Evolutionary conservation across 768 basidiomycete genomes (phyloP), one percentile per base, ranked within the genome.

Genomic region (Russula virescens): DNA sequence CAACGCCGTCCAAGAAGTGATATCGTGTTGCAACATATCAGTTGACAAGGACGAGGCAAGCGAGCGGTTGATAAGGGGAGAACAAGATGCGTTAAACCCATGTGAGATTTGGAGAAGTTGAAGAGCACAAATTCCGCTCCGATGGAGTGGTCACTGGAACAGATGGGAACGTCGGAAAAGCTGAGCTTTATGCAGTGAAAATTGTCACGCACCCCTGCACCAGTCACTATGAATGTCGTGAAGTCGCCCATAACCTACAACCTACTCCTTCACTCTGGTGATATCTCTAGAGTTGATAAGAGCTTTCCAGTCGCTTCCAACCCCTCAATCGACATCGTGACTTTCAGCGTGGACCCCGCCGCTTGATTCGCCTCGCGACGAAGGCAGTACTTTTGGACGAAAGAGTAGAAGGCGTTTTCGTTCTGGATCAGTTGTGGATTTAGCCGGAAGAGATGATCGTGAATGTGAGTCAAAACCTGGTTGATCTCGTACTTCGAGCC

Each of bases 221-320:
- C 49, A 13, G 25, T 13, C 7, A 19, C 48, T 16, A 16, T 55
- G 18, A 61, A 50, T 1, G 19, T 8, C 2, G 28, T 5, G 14
- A 62, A 46, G 49, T 56, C 49, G 5, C 31, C 48, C 40, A n/a
- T n/a, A n/a, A n/a, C n/a, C n/a, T n/a, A 13, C 19, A 14, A 62
- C 49, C 28, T 28, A 34, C 4, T 26, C 19, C 18, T 38, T 21
- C 2, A 62, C 61, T 16, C 42, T 43, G 26, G 21, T 62, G 55
- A 56, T 62, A 56, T 21, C 19, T 2, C 61, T 55, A 62, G 26
- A 62, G 55, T 26, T 56, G 48, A n/a, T 62, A n/a, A 45, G 28
- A 56, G 43, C 40, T 51, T 56, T 16, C 49, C 28, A 10, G 47
- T 5, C 13, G 10, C 5, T 16, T 62, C 61, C 48, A 62, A 6